Evolutionary conservation across 1,284 basidiomycete genomes (phyloP).

Genomic region (Cerrena zonata): DNA sequence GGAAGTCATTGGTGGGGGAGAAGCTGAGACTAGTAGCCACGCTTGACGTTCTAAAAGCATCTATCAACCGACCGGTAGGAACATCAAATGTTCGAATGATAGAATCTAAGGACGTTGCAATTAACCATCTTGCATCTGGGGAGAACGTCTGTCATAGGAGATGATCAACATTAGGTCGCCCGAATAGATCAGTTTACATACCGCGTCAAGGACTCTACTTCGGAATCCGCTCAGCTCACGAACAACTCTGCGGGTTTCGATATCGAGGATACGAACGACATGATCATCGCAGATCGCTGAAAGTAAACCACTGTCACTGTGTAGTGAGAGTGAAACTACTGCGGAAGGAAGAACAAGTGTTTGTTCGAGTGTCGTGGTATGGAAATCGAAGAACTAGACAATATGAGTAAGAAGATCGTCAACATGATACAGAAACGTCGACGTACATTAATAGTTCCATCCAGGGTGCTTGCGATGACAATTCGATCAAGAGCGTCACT

Average conservation of each 20-base stretch:
- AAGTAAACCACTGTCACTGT: conserved; percentile 84
- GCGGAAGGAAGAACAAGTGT: conserved; percentile 66
- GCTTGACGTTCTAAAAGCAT: conserved; percentile 86
- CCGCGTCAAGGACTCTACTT: conserved; percentile 79
- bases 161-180: neutral
- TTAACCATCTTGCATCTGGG: conserved; percentile 89
- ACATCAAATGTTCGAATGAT: conserved; percentile 94
- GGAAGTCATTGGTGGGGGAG: conserved; percentile 91
- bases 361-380: conserved; percentile 69
- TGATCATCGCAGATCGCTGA: conserved; percentile 84
- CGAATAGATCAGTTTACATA: conserved; percentile 32
- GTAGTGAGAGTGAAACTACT: conserved; percentile 68
- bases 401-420: neutral
- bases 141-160: conserved; percentile 71
- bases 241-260: conserved; percentile 84
- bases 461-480: conserved; percentile 79
- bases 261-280: conserved; percentile 80
- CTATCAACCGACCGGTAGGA: conserved; percentile 86
- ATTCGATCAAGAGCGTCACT: conserved; percentile 82
- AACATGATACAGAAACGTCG: neutral
- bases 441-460: conserved; percentile 79
- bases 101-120: conserved; percentile 84
- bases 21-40: conserved; percentile 88
- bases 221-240: conserved; percentile 81
- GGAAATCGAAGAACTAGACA: conserved; percentile 90